Evolutionary conservation across 805 yeast species (phyloP), one percentile per base, ranked within the genome.

Genomic region (Debaryomyces prosopidis): DNA sequence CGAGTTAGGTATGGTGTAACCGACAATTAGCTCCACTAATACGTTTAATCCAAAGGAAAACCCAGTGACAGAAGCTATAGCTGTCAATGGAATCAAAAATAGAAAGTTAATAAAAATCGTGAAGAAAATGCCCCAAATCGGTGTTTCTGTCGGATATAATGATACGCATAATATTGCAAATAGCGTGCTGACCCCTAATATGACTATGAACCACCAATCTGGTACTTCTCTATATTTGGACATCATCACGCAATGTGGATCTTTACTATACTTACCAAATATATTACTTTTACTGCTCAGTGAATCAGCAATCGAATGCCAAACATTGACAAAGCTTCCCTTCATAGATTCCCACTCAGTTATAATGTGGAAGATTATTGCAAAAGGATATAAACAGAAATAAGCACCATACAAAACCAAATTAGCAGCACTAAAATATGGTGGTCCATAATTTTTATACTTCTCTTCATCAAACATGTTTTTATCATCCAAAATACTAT

Each of bases 211-310:
- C 88, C 89, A 84, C 83, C 84, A 81, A 51, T 82, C 86, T 1
- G 95, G 94, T 16, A 83, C 88, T 51, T 85, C 89, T 32, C 75
- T 75, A 60, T 85, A 84, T 44, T 63, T 67, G 37, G 75, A 49
- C 84, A 82, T 81, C 76, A 81, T 79, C 39, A 66, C 68, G 45
- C 81, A 73, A 53, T 80, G 84, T 1, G 84, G 79, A 53, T 83
- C 87, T 17, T 75, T 44, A 5, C 50, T 48, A 28, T 62, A 65
- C 10, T 58, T 52, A 4, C 66, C 69, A 39, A 60, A 63, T 5
- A 52, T 49, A 32, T 47, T 40, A n/a, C 37, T 36, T 30, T 34
- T 46, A 2, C 50, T 39, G 20, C 44, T 44, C 27, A 48, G 40
- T 9, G 51, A 54, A 15, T 65, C 65, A 15, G 39, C 45, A 31